These are phyloP conservation scores for Fistulina hepatica DNA, from an alignment of 1,284 basidiomycete species.

Conservation along the genomic window DNA sequence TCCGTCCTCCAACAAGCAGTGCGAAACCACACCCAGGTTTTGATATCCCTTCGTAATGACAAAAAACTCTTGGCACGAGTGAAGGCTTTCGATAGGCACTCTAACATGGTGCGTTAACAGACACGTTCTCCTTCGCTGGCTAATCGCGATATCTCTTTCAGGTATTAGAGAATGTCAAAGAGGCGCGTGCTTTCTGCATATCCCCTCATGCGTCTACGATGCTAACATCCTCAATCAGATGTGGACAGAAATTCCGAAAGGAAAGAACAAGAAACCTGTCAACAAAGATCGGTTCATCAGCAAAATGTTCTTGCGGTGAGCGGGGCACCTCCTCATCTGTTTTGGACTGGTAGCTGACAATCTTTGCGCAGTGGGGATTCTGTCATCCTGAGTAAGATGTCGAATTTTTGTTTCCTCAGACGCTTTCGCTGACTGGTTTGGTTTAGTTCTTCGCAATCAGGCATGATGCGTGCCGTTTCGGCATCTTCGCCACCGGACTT, in stretches of 20 bases:
- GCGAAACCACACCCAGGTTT: constrained; percentile 94
- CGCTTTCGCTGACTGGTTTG: constrained; percentile 9
- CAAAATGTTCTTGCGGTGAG: constrained; percentile 91
- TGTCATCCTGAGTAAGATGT: constrained; percentile 77
- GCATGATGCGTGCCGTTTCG: constrained; percentile 50
- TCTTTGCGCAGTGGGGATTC: constrained; percentile 69
- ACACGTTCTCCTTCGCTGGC: constrained; percentile 1
- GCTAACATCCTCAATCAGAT: constrained; percentile 44
- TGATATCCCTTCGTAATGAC: constrained; percentile 97
- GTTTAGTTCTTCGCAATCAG: constrained; percentile 75
- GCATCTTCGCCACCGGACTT: too few species aligned
- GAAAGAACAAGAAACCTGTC: constrained; percentile 96
- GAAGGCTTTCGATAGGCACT: constrained; percentile 98
- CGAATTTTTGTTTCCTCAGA: constrained; percentile 7
- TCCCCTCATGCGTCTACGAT: neutral
- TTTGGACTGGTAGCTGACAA: constrained; percentile 12
- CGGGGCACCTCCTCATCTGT: constrained; percentile 21
- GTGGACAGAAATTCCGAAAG: constrained; percentile 99
- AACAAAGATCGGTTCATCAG: constrained; percentile 99
- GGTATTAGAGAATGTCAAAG: constrained; percentile 96
- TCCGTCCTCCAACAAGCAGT: constrained; percentile 98
- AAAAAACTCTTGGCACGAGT: constrained; percentile 96
- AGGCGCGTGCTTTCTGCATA: constrained; percentile 39
- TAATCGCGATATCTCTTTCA: constrained; percentile 23
- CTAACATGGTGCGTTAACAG: constrained; percentile 78